These are phyloP conservation scores for Xylaria venustula DNA, from an alignment of 495 filamentous ascomycete species.

Conservation along the genomic window DNA sequence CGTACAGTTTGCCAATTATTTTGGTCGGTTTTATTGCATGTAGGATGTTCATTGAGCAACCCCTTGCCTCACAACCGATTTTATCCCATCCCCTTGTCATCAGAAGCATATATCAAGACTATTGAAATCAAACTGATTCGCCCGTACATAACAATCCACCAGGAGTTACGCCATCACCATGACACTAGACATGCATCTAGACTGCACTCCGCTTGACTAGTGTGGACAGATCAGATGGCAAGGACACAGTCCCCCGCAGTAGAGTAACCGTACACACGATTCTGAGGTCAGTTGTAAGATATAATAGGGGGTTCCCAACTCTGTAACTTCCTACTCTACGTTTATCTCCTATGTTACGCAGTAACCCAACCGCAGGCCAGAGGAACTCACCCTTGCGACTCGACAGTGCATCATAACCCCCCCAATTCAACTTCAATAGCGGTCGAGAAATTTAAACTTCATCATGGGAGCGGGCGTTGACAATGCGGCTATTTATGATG, in stretches of 20 bases:
- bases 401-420: not conserved
- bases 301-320: not conserved
- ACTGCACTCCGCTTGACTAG: not conserved
- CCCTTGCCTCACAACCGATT: not conserved
- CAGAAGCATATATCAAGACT: not conserved
- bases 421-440: not conserved
- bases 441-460: not conserved
- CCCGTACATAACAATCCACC: not conserved
- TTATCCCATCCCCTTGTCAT: constrained; percentile 13
- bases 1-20: not conserved
- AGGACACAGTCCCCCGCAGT: not conserved
- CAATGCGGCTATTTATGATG: constrained; percentile 53
- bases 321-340: not conserved
- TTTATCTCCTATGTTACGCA: not conserved
- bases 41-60: not conserved
- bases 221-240: not conserved
- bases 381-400: not conserved
- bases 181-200: not conserved
- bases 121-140: not conserved
- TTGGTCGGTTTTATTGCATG: not conserved
- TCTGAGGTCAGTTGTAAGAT: not conserved
- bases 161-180: not conserved
- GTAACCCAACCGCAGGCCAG: not conserved
- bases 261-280: not conserved
- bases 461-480: constrained; percentile 35